These are phyloP conservation scores for Starmera amethionina DNA, from an alignment of 805 yeast species.

Conservation along the genomic window DNA sequence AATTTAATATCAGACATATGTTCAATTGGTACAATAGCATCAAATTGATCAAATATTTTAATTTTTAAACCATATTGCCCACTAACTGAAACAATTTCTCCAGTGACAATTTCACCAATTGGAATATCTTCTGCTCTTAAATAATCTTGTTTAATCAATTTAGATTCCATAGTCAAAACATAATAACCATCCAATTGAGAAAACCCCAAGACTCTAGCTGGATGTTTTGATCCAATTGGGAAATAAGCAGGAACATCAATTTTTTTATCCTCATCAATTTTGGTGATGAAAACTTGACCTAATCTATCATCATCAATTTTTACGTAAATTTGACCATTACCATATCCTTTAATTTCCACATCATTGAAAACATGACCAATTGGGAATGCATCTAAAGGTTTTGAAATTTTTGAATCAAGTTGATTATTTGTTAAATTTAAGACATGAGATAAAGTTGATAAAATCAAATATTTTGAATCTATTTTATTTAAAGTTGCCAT, in stretches of 20 bases:
- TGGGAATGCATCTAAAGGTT: slow-evolving; percentile 59
- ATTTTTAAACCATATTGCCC: slow-evolving; percentile 59
- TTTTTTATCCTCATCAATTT: slow-evolving; percentile 38
- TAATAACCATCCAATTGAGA: slow-evolving; percentile 57
- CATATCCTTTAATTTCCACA: slow-evolving; percentile 52
- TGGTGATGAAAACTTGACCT: slow-evolving; percentile 78
- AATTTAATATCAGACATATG: slow-evolving; percentile 82
- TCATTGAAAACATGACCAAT: slow-evolving; percentile 57
- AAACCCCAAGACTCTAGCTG: slow-evolving; percentile 70
- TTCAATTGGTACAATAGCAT: slow-evolving; percentile 60
- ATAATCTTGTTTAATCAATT: slow-evolving; percentile 52
- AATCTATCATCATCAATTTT: slow-evolving; percentile 42
- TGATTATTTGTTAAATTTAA: slow-evolving; percentile 21
- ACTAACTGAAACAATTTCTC: slow-evolving; percentile 43
- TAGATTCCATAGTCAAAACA: slow-evolving; percentile 60
- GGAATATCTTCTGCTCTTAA: slow-evolving; percentile 66
- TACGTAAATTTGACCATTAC: slow-evolving; percentile 44
- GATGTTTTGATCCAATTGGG: slow-evolving; percentile 50
- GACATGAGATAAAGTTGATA: slow-evolving; percentile 55
- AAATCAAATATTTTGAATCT: slow-evolving; percentile 44
- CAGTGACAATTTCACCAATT: slow-evolving; percentile 54
- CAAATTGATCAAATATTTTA: slow-evolving; percentile 54
- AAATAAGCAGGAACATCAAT: slow-evolving; percentile 36
- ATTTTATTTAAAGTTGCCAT: slow-evolving; percentile 45
- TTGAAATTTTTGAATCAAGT: slow-evolving; percentile 17